Evolutionary conservation across 129 eudicot species (phyloP).

Genomic region (Ambrosia trifida): DNA sequence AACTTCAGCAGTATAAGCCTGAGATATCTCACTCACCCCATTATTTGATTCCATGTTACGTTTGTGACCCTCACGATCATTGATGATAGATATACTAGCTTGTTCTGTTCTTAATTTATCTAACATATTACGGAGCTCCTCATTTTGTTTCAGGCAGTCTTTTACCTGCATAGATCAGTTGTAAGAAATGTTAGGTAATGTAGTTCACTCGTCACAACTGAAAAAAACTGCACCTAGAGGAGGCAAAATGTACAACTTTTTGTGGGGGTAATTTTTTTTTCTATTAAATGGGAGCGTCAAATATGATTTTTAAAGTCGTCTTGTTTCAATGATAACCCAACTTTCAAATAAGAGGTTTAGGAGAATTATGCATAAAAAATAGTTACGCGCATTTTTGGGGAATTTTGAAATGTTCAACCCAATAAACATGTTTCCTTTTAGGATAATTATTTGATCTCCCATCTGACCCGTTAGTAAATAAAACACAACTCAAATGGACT

Average conservation of each 20-base stretch:
- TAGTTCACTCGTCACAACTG: background rate
- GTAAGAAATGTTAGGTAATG: conserved; percentile 11
- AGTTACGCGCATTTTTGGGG: background rate
- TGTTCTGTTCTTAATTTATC: conserved; percentile 71
- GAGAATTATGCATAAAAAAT: background rate
- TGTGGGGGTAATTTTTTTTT: background rate
- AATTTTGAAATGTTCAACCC: background rate
- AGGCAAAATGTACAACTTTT: background rate
- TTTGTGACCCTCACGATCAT: conserved; percentile 28
- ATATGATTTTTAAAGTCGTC: background rate
- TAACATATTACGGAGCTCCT: conserved; percentile 76
- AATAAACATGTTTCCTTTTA: conserved; percentile 1
- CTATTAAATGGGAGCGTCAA: background rate
- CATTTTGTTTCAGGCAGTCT: conserved; percentile 76
- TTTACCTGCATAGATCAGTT: conserved; percentile 60
- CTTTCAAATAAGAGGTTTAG: background rate
- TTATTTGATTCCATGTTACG: conserved; percentile 30
- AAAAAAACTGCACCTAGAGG: background rate
- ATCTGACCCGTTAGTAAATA: background rate
- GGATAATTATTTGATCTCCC: too few relatives aligned
- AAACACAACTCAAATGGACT: conserved; percentile 6
- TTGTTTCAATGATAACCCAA: background rate
- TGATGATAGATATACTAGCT: conserved; percentile 39
- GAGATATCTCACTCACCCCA: conserved; percentile 35
- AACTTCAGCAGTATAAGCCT: conserved; percentile 49